Conservation (phyloP, 1,284 basidiomycete species). For the Naganishia albida region DNA sequence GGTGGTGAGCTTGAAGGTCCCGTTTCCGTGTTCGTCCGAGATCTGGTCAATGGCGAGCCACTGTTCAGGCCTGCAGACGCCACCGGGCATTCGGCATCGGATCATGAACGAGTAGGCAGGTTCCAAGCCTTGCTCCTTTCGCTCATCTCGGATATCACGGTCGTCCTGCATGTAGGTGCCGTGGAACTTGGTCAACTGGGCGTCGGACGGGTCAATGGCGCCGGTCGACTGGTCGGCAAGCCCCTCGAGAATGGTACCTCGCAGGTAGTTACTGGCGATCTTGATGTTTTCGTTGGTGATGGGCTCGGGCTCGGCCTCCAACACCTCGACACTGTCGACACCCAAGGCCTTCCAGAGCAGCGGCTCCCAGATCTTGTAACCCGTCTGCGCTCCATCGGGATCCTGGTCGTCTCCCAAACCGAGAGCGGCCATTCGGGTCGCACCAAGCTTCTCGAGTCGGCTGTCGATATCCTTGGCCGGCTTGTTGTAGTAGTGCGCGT, state of each 20-base stretch:
- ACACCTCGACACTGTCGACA: conserved; percentile 85
- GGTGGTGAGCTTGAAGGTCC: conserved; percentile 97
- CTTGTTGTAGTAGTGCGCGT: conserved; percentile 97
- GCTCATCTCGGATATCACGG: conserved; percentile 95
- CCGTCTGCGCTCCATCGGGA: conserved; percentile 92
- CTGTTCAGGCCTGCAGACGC: conserved; percentile 86
- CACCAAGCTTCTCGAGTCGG: conserved; percentile 74
- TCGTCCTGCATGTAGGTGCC: conserved; percentile 97
- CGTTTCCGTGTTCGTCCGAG: conserved; percentile 89
- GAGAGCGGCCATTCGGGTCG: conserved; percentile 67
- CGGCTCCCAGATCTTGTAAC: conserved; percentile 94
- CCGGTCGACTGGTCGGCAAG: conserved; percentile 84
- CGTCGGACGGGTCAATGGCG: conserved; percentile 83
- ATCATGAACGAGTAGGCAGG: conserved; percentile 99
- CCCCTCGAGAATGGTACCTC: conserved; percentile 92
- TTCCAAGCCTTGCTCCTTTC: conserved; percentile 88
- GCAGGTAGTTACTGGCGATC: conserved; percentile 89
- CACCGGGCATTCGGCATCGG: conserved; percentile 91
- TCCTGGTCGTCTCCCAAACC: conserved; percentile 98
- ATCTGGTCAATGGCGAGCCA: conserved; percentile 97
- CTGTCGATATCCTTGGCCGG: conserved; percentile 87
- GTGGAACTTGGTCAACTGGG: conserved; percentile 98
- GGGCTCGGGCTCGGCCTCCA: conserved; percentile 89
- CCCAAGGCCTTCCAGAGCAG: conserved; percentile 91
- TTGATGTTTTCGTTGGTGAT: conserved; percentile 99